phyloP scores from a whole-genome alignment of 78 protist species.

The Dictyostelium intermedium region DNA sequence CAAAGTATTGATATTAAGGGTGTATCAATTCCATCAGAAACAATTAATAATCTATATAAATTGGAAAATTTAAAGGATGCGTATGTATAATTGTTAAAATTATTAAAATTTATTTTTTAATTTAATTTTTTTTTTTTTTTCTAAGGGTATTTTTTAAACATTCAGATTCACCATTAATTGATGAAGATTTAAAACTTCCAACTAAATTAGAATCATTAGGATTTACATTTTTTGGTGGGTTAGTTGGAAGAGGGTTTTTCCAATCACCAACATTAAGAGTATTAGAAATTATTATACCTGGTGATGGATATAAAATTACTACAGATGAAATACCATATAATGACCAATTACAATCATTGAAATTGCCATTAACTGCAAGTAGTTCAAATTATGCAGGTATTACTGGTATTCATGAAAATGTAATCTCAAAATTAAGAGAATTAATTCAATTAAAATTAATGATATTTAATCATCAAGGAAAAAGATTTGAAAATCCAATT shows the following conservation, averaged over 20 bases:
- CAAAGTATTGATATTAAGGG: background rate
- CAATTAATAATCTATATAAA: background rate
- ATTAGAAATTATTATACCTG: background rate
- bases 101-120: too few species aligned
- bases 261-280: background rate
- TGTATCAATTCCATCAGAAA: background rate
- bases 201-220: background rate
- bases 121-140: too few species aligned
- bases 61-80: background rate
- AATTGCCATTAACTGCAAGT: background rate
- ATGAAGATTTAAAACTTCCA: background rate
- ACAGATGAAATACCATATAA: background rate
- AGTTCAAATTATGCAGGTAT: background rate
- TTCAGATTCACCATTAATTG: background rate
- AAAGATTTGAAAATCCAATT: background rate
- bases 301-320: background rate
- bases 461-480: background rate
- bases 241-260: background rate
- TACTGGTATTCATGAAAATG: background rate
- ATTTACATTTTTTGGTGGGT: background rate
- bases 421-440: background rate
- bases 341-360: background rate
- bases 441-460: background rate
- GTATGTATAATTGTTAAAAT: background rate
- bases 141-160: background rate